phyloP scores from a whole-genome alignment of 1,284 basidiomycete species.

The Sutorius eximius region DNA sequence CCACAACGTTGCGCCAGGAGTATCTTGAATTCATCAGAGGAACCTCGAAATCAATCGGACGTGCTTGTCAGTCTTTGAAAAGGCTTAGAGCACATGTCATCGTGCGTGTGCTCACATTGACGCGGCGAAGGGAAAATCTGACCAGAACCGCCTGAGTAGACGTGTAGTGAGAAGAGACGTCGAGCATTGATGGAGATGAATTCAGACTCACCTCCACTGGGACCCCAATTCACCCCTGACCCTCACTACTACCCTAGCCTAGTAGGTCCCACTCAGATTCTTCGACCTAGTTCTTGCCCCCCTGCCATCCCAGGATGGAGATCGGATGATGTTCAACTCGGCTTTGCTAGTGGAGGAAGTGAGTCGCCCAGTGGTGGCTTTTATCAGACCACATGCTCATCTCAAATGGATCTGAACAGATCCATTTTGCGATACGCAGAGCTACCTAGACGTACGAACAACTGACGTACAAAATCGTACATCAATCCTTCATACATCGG shows the following conservation, averaged over 20 bases:
- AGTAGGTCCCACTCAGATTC: too few relatives aligned
- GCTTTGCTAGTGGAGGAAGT: neutral
- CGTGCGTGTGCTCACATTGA: neutral
- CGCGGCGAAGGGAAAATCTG: neutral
- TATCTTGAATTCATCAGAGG: neutral
- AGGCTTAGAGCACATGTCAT: neutral
- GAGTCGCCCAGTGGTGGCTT: neutral
- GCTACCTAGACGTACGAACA: constrained; percentile 8
- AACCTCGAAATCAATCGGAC: neutral
- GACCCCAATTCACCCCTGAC: too few relatives aligned
- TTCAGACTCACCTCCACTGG: neutral
- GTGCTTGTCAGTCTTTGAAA: neutral
- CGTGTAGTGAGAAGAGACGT: neutral
- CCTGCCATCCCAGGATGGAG: neutral
- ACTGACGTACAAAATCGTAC: neutral
- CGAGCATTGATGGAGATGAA: neutral
- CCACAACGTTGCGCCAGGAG: neutral
- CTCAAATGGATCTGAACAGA: neutral
- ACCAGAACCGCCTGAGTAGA: neutral
- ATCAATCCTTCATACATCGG: constrained; percentile 13
- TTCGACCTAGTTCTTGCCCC: neutral
- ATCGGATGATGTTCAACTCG: neutral
- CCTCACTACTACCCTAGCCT: neutral
- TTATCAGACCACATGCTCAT: too few relatives aligned
- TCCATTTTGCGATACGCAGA: neutral